Evolutionary conservation across 2,329 filamentous ascomycete genomes (phyloP), one percentile per base, ranked within the genome.

Genomic region (Pyricularia pennisetigena): DNA sequence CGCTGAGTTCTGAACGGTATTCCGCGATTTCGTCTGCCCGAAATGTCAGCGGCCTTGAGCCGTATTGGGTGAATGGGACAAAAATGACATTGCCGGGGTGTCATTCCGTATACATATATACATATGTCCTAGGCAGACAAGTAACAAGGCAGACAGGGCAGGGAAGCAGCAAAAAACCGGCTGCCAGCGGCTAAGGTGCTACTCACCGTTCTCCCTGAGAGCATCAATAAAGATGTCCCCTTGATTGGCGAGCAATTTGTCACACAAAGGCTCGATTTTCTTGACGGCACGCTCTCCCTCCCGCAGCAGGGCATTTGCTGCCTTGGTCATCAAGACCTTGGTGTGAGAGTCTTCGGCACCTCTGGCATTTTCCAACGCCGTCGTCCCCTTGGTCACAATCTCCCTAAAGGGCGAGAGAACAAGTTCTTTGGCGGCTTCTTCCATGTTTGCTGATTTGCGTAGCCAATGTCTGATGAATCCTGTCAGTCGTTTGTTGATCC

Each of bases 171-270:
- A 26, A 12, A 26, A 12, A 12, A 24, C 10, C 16, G 7, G 23
- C 57, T 16, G 8, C 24, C 57, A 12, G 9, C 57, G 29, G 35
- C 9, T 41, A 32, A 32, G 16, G 24, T 41, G 62, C 62, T 30
- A 70, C 80, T 72, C 76, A 86, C 85, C 82, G 70, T 85, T 82
- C 67, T 85, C 84, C 70, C 83, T 84, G 29, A 87, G 77, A 6
- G 82, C 81, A 70, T 82, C 76, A 24, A 84, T 74, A 71, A 87
- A 87, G 69, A 78, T 80, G 28, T 75, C 71, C 5, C 82, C 82
- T 68, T 83, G 86, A 54, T 85, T 81, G 7, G 82, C 79, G 62
- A 81, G 74, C 64, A 82, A 78, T 68, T 81, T 82, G 69, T 76
- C 78, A 73, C 83, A 86, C 14, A 85, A 74, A 49, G 83, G 83